These are phyloP conservation scores for Gypsophila paniculata DNA, from an alignment of 179 eudicot species.

Conservation along the genomic window DNA sequence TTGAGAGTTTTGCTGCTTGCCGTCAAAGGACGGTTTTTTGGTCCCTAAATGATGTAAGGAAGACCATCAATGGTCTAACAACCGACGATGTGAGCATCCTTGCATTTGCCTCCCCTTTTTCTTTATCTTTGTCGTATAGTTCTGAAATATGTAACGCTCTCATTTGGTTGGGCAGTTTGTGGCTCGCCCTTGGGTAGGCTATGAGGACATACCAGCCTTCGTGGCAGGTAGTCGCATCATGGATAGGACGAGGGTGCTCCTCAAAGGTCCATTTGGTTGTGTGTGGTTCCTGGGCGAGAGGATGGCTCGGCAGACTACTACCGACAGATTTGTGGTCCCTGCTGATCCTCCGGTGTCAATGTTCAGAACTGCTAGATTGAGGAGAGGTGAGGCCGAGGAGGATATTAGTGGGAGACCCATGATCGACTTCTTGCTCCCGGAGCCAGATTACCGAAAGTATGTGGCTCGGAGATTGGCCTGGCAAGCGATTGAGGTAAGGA, in stretches of 20 bases:
- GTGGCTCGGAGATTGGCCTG: neutral
- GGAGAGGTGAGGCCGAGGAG: neutral
- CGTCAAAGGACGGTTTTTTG: neutral
- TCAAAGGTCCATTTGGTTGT: neutral
- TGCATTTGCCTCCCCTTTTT: neutral
- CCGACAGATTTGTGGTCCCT: neutral
- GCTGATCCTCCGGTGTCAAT: neutral
- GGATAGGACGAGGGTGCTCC: neutral
- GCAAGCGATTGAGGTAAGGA: neutral
- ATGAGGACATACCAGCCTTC: neutral
- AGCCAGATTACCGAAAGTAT: neutral
- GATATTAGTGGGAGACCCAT: neutral
- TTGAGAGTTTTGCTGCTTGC: neutral
- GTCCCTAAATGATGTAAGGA: neutral
- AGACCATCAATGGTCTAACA: neutral
- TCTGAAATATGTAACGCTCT: neutral
- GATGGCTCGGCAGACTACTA: neutral
- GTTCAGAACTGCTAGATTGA: neutral
- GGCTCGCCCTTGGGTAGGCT: neutral
- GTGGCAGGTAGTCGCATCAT: neutral
- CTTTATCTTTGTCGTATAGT: neutral
- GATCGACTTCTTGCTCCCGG: neutral
- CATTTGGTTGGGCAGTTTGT: neutral
- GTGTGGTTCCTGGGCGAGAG: neutral
- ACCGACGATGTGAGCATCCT: neutral